Evolutionary conservation across 768 basidiomycete species (phyloP).

Genomic region (Tricholoma sp.): DNA sequence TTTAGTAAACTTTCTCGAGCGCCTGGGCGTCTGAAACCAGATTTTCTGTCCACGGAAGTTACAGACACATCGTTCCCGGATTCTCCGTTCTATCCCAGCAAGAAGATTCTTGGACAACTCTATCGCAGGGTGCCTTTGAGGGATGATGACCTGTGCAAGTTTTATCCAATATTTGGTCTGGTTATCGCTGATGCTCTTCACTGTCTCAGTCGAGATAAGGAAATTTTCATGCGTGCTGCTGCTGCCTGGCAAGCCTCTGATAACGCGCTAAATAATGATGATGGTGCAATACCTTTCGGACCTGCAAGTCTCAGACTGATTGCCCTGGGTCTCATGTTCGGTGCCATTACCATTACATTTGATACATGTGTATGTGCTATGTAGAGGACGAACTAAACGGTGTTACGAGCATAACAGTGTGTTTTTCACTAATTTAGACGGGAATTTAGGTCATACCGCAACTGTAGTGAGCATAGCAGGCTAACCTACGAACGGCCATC

Average conservation of each 20-base stretch:
- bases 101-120: constrained; percentile 37
- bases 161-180: constrained; percentile 10
- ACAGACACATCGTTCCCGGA: constrained; percentile 15
- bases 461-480: too few species aligned
- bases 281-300: constrained; percentile 28
- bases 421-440: too few species aligned
- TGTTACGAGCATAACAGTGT: too few species aligned
- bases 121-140: constrained; percentile 39
- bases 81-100: constrained; percentile 34
- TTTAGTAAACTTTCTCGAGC: constrained; percentile 29
- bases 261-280: too few species aligned
- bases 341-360: too few species aligned
- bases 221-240: constrained; percentile 35
- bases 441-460: too few species aligned
- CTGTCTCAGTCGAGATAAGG: constrained; percentile 17
- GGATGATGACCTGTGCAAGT: constrained; percentile 5
- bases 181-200: constrained; percentile 22
- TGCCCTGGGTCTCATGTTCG: constrained; percentile 37
- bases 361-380: too few species aligned
- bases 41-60: constrained; percentile 40
- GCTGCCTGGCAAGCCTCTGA: constrained; percentile 39
- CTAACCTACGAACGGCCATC: too few species aligned
- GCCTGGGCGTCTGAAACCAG: constrained; percentile 26
- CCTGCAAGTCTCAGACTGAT: constrained; percentile 42
- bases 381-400: too few species aligned